Evolutionary conservation across 1,139 yeast species (phyloP).

Genomic region (Hemisphaericaspora xylofermentans): DNA sequence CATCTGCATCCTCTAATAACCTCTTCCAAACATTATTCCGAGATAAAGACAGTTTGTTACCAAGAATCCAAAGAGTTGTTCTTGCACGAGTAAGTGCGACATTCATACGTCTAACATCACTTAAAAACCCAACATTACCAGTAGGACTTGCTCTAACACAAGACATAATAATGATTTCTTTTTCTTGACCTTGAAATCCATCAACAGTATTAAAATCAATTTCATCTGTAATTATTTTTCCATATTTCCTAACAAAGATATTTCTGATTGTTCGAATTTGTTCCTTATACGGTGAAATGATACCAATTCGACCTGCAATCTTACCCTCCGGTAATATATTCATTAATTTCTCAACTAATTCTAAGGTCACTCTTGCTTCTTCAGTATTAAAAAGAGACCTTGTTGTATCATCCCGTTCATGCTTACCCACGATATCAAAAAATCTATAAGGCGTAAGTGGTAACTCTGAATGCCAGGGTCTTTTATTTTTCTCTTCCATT

Average conservation of each 20-base stretch:
- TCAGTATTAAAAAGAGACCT: constrained; percentile 67
- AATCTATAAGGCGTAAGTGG: constrained; percentile 74
- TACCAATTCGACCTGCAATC: constrained; percentile 76
- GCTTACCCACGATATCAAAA: constrained; percentile 67
- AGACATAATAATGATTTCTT: constrained; percentile 87
- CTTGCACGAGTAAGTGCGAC: constrained; percentile 94
- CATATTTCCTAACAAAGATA: constrained; percentile 59
- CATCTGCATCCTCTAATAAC: constrained; percentile 61
- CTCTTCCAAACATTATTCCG: constrained; percentile 70
- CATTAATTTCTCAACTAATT: constrained; percentile 60
- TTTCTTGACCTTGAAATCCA: constrained; percentile 98
- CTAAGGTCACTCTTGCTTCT: constrained; percentile 75
- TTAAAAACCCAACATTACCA: constrained; percentile 80
- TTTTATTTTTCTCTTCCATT: constrained; percentile 55
- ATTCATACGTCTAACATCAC: constrained; percentile 91
- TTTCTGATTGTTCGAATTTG: constrained; percentile 65
- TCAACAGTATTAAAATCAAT: constrained; percentile 94
- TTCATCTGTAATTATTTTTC: constrained; percentile 58
- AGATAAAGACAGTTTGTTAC: constrained; percentile 64
- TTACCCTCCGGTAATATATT: constrained; percentile 48
- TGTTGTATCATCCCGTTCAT: constrained; percentile 59
- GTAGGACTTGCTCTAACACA: constrained; percentile 84
- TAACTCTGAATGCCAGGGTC: constrained; percentile 70
- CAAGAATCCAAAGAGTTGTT: constrained; percentile 89
- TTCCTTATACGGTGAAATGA: constrained; percentile 93